phyloP scores from a whole-genome alignment of 1,139 yeast genomes.

The Lodderomyces pseudojiufengensis region DNA sequence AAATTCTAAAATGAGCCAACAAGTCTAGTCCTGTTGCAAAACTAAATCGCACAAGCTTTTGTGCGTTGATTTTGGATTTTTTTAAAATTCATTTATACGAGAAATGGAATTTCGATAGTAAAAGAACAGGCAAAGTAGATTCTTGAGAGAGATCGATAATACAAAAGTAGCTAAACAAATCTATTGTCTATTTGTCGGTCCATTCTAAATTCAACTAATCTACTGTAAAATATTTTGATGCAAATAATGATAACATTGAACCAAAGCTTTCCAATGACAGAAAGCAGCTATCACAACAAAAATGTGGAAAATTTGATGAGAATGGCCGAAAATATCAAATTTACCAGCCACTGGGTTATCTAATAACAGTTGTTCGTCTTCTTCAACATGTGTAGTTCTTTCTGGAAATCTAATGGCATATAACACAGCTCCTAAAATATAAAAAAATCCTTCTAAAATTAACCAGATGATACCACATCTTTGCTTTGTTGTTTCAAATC shows the following conservation, averaged over 20 bases:
- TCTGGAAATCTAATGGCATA: constrained; percentile 84
- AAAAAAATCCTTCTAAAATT: constrained; percentile 63
- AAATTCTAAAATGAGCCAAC: too few relatives aligned
- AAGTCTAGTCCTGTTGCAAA: too few relatives aligned
- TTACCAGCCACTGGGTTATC: constrained; percentile 23
- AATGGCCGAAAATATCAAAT: constrained; percentile 74
- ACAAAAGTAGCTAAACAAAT: too few relatives aligned
- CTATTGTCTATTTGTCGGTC: too few relatives aligned
- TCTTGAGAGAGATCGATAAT: too few relatives aligned
- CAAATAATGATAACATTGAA: constrained; percentile 54
- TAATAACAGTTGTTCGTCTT: constrained; percentile 17
- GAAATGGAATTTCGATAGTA: too few relatives aligned
- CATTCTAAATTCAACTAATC: too few relatives aligned
- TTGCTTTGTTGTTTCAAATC: constrained; percentile 36
- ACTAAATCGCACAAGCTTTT: too few relatives aligned
- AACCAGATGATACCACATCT: constrained; percentile 63
- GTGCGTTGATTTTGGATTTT: too few relatives aligned
- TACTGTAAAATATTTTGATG: constrained; percentile 27
- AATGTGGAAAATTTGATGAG: constrained; percentile 85
- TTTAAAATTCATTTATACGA: too few relatives aligned
- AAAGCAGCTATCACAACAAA: constrained; percentile 78
- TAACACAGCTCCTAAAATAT: constrained; percentile 73
- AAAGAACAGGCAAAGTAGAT: too few relatives aligned
- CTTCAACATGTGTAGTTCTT: constrained; percentile 56
- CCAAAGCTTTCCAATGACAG: constrained; percentile 67